Evolutionary conservation across 2,329 filamentous ascomycete species (phyloP), one percentile per base, ranked within the genome.

Genomic region (Xylariaceae sp.): DNA sequence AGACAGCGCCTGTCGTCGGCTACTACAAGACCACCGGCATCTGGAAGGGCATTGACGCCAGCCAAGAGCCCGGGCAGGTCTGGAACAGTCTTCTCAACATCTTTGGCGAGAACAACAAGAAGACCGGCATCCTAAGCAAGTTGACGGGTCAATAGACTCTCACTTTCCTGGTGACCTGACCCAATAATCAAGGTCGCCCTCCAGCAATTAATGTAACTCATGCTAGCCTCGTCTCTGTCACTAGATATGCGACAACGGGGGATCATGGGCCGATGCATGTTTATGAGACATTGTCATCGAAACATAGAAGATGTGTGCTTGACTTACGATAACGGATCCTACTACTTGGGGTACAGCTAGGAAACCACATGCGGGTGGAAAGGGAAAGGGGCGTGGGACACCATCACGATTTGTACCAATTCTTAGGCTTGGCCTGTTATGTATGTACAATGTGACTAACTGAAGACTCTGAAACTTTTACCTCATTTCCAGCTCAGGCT

Each of bases 11-110:
- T 17, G 95, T 99, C 46, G 93, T 96, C 62, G 84, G 87, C 57
- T 99, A 99, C 84, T 99, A 99, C 86, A 90, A 96, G 80, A 92
- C 92, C 79, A 96, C 91, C 46, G 93, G 93, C 67, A 97, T 99
- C 82, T 99, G 95, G 95, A 89, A 89, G 77, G 89, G 90, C 62
- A 86, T 99, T 70, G 95, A 99, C 75, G 95, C 95, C 64, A 96
- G 91, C 81, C 92, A 99, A 82, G 89, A 96, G 79, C 95, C 95
- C 17, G 91, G 91, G 44, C 88, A 93, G 76, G 95, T 99, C 61
- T 99, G 95, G 95, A 93, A 92, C 83, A 91, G 88, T 75, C 81
- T 99, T 75, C 82, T 98, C 62, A 86, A 87, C 70, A 88, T 97
- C 69, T 94, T 99, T 73, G 86, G 89, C 54, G 82, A 86, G 68